These are phyloP conservation scores for Wickerhamiella occidentalis DNA, from an alignment of 805 yeast genomes.

Conservation along the genomic window DNA sequence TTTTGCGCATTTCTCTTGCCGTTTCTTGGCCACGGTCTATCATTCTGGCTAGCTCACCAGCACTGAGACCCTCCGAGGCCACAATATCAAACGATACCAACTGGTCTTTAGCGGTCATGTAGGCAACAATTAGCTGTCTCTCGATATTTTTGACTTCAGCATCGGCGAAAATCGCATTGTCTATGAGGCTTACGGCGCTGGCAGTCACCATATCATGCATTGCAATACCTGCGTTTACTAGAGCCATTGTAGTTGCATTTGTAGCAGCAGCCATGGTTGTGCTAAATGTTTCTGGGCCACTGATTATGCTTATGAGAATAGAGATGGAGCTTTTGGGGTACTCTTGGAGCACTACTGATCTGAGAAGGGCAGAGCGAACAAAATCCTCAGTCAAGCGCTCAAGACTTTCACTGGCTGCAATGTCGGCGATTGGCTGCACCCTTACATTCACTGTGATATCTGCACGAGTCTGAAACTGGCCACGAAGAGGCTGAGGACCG, in stretches of 20 bases:
- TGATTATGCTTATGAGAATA: conserved; percentile 55
- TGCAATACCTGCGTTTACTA: conserved; percentile 78
- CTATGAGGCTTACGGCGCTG: conserved; percentile 19
- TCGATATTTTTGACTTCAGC: conserved; percentile 13
- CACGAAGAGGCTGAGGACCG: conserved; percentile 82
- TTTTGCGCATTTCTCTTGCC: conserved; percentile 16
- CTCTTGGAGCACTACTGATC: conserved; percentile 46
- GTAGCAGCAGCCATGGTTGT: conserved; percentile 39
- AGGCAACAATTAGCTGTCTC: conserved; percentile 20
- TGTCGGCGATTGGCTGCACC: conserved; percentile 41
- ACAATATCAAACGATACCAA: conserved; percentile 20
- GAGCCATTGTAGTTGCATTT: conserved; percentile 58
- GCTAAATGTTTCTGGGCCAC: conserved; percentile 31
- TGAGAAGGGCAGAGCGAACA: conserved; percentile 39
- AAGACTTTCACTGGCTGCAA: conserved; percentile 26
- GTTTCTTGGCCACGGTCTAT: conserved; percentile 18
- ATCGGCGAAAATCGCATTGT: conserved; percentile 15
- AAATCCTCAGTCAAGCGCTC: conserved; percentile 39
- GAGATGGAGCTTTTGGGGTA: conserved; percentile 89
- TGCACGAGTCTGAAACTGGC: conserved; percentile 57
- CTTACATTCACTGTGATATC: conserved; percentile 49
- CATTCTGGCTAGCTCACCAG: conserved; percentile 14
- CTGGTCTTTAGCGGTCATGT: conserved; percentile 14
- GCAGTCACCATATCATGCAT: conserved; percentile 59
- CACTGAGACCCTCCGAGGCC: conserved; percentile 13